phyloP scores from a whole-genome alignment of 345 rosid genomes.

The Kernera saxatilis region DNA sequence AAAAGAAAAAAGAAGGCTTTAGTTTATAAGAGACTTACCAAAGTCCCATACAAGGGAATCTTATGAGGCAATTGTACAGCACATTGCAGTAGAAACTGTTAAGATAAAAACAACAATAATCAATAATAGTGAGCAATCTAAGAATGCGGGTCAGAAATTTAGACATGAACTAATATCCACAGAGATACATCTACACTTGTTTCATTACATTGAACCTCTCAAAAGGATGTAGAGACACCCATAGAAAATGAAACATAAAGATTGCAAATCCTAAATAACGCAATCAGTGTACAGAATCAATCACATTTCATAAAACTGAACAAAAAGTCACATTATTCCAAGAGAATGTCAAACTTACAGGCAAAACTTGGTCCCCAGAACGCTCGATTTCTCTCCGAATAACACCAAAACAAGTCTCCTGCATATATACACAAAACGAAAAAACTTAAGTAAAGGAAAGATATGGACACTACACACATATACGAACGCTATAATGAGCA shows the following conservation, averaged over 20 bases:
- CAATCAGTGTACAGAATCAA: neutral
- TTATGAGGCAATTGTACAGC: conserved; percentile 93
- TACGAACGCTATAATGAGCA: too few relatives aligned
- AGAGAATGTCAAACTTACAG: conserved; percentile 30
- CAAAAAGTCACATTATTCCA: neutral
- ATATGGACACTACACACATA: neutral
- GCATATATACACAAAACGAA: neutral
- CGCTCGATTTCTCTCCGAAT: conserved; percentile 82
- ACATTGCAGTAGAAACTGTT: conserved; percentile 76
- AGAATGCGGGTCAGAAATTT: neutral
- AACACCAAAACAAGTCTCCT: conserved; percentile 83
- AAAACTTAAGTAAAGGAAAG: neutral
- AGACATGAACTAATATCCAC: neutral
- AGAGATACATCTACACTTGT: neutral
- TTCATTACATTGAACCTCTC: neutral
- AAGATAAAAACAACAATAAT: neutral
- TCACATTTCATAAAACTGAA: neutral
- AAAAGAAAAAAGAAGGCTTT: neutral
- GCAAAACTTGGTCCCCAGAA: conserved; percentile 51
- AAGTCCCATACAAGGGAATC: conserved; percentile 76
- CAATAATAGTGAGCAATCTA: neutral
- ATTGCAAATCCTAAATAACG: neutral
- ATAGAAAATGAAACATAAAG: neutral
- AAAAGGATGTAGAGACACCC: neutral
- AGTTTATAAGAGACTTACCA: conserved; percentile 52